A percentile compares a stretch with the other conserved stretches of the same genome.
phyloP scores from a whole-genome alignment of 2,329 filamentous ascomycete genomes.

The Pseudogymnoascus sp. region DNA sequence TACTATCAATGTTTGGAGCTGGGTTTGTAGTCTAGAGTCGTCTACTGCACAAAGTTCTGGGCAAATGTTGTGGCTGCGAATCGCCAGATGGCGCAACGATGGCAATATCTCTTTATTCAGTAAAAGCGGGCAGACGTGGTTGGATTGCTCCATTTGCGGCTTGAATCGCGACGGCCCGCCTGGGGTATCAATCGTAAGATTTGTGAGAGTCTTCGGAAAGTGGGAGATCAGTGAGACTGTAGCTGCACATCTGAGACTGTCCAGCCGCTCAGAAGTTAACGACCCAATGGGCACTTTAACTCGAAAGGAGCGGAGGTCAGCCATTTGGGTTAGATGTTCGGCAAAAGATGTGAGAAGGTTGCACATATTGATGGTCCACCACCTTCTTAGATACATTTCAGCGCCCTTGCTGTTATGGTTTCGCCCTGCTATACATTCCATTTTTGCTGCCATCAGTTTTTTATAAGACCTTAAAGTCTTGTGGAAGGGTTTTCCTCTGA shows the following conservation, averaged over 20 bases:
- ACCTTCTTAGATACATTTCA: background rate
- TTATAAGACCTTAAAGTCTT: background rate
- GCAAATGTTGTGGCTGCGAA: slow-evolving; percentile 7
- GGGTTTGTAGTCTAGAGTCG: background rate
- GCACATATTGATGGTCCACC: slow-evolving; percentile 3
- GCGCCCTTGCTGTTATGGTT: background rate
- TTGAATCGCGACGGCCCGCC: background rate
- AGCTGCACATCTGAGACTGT: background rate
- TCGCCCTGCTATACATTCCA: background rate
- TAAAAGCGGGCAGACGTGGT: background rate
- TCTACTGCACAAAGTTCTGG: background rate
- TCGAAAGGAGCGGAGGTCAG: background rate
- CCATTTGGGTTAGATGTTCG: background rate
- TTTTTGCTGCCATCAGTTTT: background rate
- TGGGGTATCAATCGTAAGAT: slow-evolving; percentile 4
- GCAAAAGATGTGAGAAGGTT: background rate
- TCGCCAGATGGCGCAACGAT: background rate
- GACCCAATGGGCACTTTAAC: background rate
- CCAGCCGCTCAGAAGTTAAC: background rate
- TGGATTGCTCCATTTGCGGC: background rate
- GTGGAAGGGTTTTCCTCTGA: background rate
- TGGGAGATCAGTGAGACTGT: background rate
- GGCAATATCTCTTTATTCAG: background rate
- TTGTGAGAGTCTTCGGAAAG: background rate
- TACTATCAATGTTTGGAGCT: background rate